Base-by-base conservation (phyloP, 768 basidiomycete species). In the Termitomyces heimii region DNA sequence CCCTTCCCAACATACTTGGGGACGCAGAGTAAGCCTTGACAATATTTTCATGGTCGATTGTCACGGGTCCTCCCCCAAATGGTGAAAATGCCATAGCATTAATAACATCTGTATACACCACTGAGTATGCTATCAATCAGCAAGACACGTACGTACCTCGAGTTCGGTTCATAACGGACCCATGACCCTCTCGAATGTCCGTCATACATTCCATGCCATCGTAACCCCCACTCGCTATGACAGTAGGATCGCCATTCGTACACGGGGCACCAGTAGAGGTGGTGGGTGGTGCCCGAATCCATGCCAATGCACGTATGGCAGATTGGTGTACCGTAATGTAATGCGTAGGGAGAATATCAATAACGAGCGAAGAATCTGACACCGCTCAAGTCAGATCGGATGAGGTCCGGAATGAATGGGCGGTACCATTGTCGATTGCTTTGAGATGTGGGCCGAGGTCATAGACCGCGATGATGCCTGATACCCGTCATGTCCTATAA, bases 31-130 rank as follows among this genome's bases (percentile, higher is more conserved):
- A 88, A 3, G 79, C 81, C 67, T 93, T 94, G 53, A 94, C 79
- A 3, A 80, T 81, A 63, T 89, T 89, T 57, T 95, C 93, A 58
- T 88, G 85, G 65, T 95, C 93, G 58, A 87, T 83, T n/a, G 85
- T 86, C 31, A 92, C 78, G 1, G 83, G 82, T 0, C 88, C 85
- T 8, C 88, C 87, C 28, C 77, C 75, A 63, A 82, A 89, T 4
- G 84, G 71, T 9, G 86, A 87, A 70, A 81, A 94, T 0, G 81
- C 73, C 58, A 90, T 76, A 4, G 82, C 70, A 49, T 82, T 86
- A 54, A 89, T 84, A 7, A 89, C 84, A 67, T 91, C 91, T 92
- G 52, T 44, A 47, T 32, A 31, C 22, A 18, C 54, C 43, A 37
- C 28, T 26, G 20, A 42, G 32, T 13, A 44, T 24, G 20, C 14